Evolutionary conservation across 2,329 filamentous ascomycete genomes (phyloP), one percentile per base, ranked within the genome.

Genomic region (Thelonectria blattea): DNA sequence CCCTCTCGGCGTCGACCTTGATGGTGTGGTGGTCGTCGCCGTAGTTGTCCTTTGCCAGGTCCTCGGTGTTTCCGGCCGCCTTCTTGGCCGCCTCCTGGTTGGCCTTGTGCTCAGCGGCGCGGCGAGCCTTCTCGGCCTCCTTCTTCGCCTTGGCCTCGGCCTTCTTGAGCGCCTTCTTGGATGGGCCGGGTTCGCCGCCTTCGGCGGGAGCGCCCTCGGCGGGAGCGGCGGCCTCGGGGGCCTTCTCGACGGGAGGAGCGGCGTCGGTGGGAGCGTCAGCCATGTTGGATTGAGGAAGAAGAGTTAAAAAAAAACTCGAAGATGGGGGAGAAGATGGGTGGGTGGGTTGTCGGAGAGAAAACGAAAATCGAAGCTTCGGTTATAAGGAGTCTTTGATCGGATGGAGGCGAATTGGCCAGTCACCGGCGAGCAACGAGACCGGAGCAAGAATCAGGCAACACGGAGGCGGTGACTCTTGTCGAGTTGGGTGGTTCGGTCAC

Each of bases 101-200:
- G 62, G 90, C 90, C 73, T 91, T 90, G 72, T 90, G 88, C 68
- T 92, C 90, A n/a, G 88, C 90, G 56, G 86, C 83, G 76, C 88
- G 79, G 74, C 85, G 74, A 71, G 90, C 90, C 78, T 96, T 96
- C 74, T 88, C 84, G 12, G 90, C 91, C 78, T 96, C 93, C 75
- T 94, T 93, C 80, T 93, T 93, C 27, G 93, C 91, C 80, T 96
- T 96, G 64, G 85, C 85, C 70, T 91, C 90, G 47, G 91, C 88
- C 81, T 96, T 96, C 81, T 96, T 96, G 65, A 90, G 80, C 15
- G 88, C 92, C 78, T 89, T 93, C 80, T 56, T 70, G 45, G 65
- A 55, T 11, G 68, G 68, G 12, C 66, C 68, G 9, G 66, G 63
- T 41, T 68, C 67, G 34, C 63, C 62, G n/a, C 42, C 64, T 30